These are phyloP conservation scores for Hygrophoropsis aurantiaca DNA, from an alignment of 768 basidiomycete genomes.

Conservation along the genomic window DNA sequence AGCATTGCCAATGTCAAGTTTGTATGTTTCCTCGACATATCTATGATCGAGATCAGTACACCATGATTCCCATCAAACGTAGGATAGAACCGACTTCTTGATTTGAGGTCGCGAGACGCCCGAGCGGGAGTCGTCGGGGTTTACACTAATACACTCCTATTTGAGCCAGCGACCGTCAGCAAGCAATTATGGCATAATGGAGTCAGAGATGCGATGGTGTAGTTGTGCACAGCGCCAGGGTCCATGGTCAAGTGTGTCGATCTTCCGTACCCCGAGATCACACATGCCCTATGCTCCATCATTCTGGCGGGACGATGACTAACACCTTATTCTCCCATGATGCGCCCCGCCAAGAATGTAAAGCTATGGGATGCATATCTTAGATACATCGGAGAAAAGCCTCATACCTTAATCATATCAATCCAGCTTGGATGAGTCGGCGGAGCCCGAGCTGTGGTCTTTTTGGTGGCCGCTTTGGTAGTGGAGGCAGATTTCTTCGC, in stretches of 20 bases:
- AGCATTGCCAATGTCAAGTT: conserved; percentile 74
- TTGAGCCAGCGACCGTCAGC: conserved; percentile 21
- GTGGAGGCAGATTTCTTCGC: conserved; percentile 46
- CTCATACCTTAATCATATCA: conserved; percentile 79
- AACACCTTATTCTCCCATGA: conserved; percentile 4
- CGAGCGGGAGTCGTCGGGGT: conserved; percentile 72
- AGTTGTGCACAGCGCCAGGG: too few species aligned
- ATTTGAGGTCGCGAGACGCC: conserved; percentile 91
- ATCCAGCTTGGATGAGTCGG: conserved; percentile 54
- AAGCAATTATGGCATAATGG: conserved; percentile 11
- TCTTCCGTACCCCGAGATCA: neutral
- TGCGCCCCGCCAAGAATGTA: conserved; percentile 4
- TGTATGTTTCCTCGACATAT: conserved; percentile 83
- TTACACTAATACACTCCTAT: conserved; percentile 79
- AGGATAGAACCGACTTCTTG: conserved; percentile 70
- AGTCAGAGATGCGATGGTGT: too few species aligned
- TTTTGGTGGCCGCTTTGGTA: conserved; percentile 43
- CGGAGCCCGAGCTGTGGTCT: conserved; percentile 29
- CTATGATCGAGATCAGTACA: conserved; percentile 38
- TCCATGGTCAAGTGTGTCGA: too few species aligned
- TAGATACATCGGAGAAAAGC: conserved; percentile 7
- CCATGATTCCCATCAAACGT: conserved; percentile 10
- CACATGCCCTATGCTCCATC: conserved; percentile 41
- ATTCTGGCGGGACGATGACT: conserved; percentile 30
- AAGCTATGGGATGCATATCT: conserved; percentile 3